Percentiles rank a stretch among this genome's conserved stretches.
These are phyloP conservation scores for Fonsecaea multimorphosa DNA, from an alignment of 2,329 filamentous ascomycete genomes.

Conservation along the genomic window DNA sequence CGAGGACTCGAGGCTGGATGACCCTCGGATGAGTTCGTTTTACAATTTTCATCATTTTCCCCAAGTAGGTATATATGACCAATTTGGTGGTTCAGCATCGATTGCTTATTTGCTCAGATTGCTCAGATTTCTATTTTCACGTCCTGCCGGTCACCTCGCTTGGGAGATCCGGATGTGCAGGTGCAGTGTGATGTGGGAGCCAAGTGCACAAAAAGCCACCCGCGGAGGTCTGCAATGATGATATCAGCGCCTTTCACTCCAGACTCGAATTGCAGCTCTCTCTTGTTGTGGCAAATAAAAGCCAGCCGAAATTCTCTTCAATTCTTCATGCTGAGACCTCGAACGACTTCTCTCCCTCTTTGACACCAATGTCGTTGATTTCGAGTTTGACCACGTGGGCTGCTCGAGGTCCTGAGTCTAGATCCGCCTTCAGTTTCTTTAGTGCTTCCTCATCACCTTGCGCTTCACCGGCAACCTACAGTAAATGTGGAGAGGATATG, in stretches of 20 bases:
- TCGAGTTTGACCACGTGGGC: constrained; percentile 78
- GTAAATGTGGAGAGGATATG: constrained; percentile 6
- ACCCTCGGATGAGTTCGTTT: neutral
- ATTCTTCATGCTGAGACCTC: constrained; percentile 11
- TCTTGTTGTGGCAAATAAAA: neutral
- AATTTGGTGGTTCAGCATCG: constrained; percentile 4
- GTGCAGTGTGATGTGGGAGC: constrained; percentile 12
- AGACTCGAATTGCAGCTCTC: neutral
- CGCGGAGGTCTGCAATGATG: neutral
- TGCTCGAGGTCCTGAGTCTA: constrained; percentile 74
- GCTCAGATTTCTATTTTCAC: constrained; percentile 1
- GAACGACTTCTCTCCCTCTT: constrained; percentile 64
- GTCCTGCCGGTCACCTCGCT: constrained; percentile 5
- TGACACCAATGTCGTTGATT: constrained; percentile 67
- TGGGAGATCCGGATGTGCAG: constrained; percentile 17
- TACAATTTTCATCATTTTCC: constrained; percentile 4
- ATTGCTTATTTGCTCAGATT: constrained; percentile 7
- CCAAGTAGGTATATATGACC: constrained; percentile 4
- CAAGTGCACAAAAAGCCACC: neutral
- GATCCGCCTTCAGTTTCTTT: constrained; percentile 72
- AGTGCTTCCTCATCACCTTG: constrained; percentile 74
- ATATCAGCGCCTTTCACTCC: constrained; percentile 7
- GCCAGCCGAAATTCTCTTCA: neutral
- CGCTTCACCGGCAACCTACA: constrained; percentile 91
- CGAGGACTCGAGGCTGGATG: constrained; percentile 21